Conservation (phyloP, 1,139 yeast species). For the Hyphopichia khmerensis region DNA sequence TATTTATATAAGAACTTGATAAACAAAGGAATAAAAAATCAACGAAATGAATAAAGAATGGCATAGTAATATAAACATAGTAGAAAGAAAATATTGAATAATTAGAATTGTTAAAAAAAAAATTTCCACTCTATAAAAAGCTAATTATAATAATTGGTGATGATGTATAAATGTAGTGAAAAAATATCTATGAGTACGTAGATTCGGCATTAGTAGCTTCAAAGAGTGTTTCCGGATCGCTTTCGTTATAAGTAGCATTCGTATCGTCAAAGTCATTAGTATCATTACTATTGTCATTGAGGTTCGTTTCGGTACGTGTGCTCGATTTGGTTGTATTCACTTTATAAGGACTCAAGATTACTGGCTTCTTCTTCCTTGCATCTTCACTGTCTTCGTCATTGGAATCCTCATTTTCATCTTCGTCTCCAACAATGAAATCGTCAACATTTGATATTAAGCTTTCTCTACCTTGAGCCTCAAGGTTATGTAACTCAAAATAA, state of each 20-base stretch:
- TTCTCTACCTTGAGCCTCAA: conserved; percentile 14
- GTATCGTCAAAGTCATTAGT: background rate
- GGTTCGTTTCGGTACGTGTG: background rate
- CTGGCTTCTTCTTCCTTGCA: background rate
- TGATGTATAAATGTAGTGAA: background rate
- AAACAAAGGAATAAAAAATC: background rate
- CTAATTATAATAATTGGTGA: no score
- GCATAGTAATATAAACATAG: background rate
- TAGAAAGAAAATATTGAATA: no score
- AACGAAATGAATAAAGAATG: background rate
- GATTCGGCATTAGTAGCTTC: conserved; percentile 6
- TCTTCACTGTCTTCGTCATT: conserved; percentile 9
- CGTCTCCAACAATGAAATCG: conserved; percentile 13
- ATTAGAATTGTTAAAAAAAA: no score
- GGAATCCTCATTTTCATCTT: conserved; percentile 14
- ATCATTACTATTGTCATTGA: conserved; percentile 1
- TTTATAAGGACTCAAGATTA: background rate
- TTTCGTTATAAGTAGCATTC: conserved; percentile 5
- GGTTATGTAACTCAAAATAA: conserved; percentile 38
- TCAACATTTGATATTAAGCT: conserved; percentile 6
- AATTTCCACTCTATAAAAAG: no score
- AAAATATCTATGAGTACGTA: conserved; percentile 1
- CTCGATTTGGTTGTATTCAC: background rate
- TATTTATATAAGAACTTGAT: background rate
- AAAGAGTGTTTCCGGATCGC: conserved; percentile 13